Percentiles rank a stretch among this genome's conserved stretches.
These are phyloP conservation scores for Garcia nutans DNA, from an alignment of 345 rosid genomes.

Conservation along the genomic window DNA sequence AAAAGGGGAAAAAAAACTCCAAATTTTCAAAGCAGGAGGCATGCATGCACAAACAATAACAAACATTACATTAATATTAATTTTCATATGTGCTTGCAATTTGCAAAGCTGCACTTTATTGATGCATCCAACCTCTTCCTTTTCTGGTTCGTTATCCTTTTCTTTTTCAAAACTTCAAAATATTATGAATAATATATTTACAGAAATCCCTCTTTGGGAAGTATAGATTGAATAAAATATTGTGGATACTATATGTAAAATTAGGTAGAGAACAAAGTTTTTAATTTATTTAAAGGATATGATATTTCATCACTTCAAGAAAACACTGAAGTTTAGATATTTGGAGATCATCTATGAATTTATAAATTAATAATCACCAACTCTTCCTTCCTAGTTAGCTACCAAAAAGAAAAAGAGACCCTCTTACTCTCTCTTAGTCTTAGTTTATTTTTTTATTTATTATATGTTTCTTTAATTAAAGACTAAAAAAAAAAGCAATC, in stretches of 20 bases:
- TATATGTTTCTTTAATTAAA: conserved; percentile 3
- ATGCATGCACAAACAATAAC: too few relatives aligned
- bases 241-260: background rate
- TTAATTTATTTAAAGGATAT: conserved; percentile 28
- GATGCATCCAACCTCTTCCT: background rate
- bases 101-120: background rate
- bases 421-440: background rate
- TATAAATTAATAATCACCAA: conserved; percentile 11
- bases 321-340: conserved; percentile 46
- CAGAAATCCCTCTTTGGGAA: conserved; percentile 35
- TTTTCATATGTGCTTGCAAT: background rate
- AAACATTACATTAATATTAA: too few relatives aligned
- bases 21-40: too few relatives aligned
- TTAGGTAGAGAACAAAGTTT: conserved; percentile 26
- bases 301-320: conserved; percentile 57
- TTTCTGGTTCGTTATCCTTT: background rate
- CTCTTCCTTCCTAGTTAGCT: conserved; percentile 1
- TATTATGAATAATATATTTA: conserved; percentile 17
- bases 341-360: conserved; percentile 27
- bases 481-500: conserved; percentile 15
- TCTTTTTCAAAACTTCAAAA: background rate
- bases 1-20: too few relatives aligned
- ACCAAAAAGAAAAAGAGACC: background rate
- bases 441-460: conserved; percentile 3
- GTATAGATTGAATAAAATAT: conserved; percentile 27